phyloP scores from a whole-genome alignment of 2,329 filamentous ascomycete species.

The Cladosporium velox region DNA sequence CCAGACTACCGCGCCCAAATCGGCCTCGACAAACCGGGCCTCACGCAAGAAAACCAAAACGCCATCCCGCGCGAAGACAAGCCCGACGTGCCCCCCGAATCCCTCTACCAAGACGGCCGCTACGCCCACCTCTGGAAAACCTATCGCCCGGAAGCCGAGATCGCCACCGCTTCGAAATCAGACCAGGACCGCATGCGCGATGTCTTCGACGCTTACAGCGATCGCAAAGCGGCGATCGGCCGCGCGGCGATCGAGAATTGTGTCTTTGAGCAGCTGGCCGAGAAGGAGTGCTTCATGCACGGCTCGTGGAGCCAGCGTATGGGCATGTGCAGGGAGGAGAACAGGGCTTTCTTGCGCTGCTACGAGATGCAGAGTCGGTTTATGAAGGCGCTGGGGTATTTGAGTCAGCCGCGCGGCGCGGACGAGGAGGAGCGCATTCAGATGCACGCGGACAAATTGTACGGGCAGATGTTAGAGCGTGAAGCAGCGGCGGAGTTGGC shows the following conservation, averaged over 20 bases:
- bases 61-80: constrained; percentile 33
- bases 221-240: constrained; percentile 75
- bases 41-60: constrained; percentile 28
- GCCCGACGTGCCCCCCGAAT: constrained; percentile 52
- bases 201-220: constrained; percentile 81
- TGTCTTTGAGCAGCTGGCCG: constrained; percentile 78
- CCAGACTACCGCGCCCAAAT: constrained; percentile 36
- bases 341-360: constrained; percentile 77
- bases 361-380: constrained; percentile 91
- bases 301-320: constrained; percentile 69
- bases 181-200: constrained; percentile 79
- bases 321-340: constrained; percentile 79
- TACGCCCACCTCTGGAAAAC: constrained; percentile 91
- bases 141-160: constrained; percentile 71
- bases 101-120: constrained; percentile 67
- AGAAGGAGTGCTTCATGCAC: constrained; percentile 77
- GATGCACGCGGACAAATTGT: constrained; percentile 91
- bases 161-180: constrained; percentile 69
- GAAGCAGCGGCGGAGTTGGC: constrained; percentile 74
- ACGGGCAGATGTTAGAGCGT: constrained; percentile 81
- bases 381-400: constrained; percentile 85
- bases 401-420: constrained; percentile 64
- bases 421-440: constrained; percentile 82
- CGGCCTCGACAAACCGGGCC: constrained; percentile 28
- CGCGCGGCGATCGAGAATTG: constrained; percentile 90